phyloP scores from a whole-genome alignment of 139 green algal species.

The Gonium pectorale region DNA sequence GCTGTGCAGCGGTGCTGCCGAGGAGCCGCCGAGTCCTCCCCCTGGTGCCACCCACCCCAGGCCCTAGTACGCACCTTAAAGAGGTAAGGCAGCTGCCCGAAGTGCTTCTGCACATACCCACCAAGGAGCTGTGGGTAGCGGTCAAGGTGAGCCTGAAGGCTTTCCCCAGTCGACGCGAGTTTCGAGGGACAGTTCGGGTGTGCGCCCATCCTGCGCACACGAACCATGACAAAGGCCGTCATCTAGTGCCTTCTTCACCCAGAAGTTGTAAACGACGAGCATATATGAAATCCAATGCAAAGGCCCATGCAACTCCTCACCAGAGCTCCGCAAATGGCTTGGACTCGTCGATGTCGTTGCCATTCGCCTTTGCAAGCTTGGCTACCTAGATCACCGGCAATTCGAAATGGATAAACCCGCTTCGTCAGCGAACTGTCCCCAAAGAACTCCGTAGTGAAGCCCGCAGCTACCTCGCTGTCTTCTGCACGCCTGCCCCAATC shows the following conservation, averaged over 20 bases:
- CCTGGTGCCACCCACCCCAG: too few relatives aligned
- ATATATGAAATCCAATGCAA: neutral
- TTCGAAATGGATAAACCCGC: too few relatives aligned
- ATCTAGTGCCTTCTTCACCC: too few relatives aligned
- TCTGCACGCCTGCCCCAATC: constrained; percentile 82
- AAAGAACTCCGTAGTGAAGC: too few relatives aligned
- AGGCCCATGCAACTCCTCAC: constrained; percentile 59
- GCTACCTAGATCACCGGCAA: constrained; percentile 84
- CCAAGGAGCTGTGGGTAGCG: constrained; percentile 82
- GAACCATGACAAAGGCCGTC: neutral
- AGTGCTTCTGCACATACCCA: constrained; percentile 64
- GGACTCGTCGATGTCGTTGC: constrained; percentile 64
- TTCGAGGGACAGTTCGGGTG: constrained; percentile 90
- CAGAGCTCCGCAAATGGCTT: constrained; percentile 96
- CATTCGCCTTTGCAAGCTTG: constrained; percentile 74
- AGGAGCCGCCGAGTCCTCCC: too few relatives aligned
- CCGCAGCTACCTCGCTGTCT: constrained; percentile 82
- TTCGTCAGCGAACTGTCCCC: too few relatives aligned
- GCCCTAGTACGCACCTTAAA: constrained; percentile 98
- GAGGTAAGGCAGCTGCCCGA: constrained; percentile 92
- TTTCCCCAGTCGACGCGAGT: constrained; percentile 59
- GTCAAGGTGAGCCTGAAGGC: constrained; percentile 76
- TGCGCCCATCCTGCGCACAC: constrained; percentile 89
- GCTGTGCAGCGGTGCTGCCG: too few relatives aligned
- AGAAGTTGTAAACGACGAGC: too few relatives aligned